Evolutionary conservation across 352 stramenopile species (phyloP), one percentile per base, ranked within the genome.

Genomic region (Elongisporangium anandrum): DNA sequence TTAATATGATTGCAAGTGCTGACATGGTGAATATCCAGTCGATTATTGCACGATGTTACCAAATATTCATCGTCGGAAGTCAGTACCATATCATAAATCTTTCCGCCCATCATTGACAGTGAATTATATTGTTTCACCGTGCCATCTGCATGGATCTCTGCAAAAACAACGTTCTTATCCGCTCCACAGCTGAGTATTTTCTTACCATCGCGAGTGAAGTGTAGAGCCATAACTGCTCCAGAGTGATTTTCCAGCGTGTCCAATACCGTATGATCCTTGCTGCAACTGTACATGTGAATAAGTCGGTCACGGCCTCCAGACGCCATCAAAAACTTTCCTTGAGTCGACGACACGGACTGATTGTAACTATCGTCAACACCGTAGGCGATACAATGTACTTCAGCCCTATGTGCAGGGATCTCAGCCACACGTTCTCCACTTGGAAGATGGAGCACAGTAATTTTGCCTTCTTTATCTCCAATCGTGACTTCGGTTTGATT

Each of bases 201-300:
- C 52, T 75, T 81, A 23, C 84, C 83, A 57, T 95, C 83, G 21
- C 60, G 64, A 1, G 85, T 90, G 59, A 97, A 94, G 24, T 73
- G 67, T 13, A 96, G 56, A 0, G 59, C 56, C 13, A 67, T 89
- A 12, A 97, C 77, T 7, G 86, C 74, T 8, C 74, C 75, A 1
- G 83, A 90, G 60, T 97, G 89, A 38, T 79, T 85, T 22, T 95
- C 85, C 34, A 96, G 57, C n/a, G 79, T 95, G 15, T 56, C 64
- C 13, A 87, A 17, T 0, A 75, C 67, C 6, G 52, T 54, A 57
- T 72, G 72, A 0, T 41, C 60, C 38, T 68, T 77, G 19, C 59
- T 62, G 48, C 73, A 81, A 60, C 95, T 83, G 49, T 92, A 93
- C 2, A 97, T 59, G 23, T 95, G 85, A 8, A 96, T 75, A 16